These are phyloP conservation scores for Daphne laureola DNA, from an alignment of 441 rosid species.

Conservation along the genomic window DNA sequence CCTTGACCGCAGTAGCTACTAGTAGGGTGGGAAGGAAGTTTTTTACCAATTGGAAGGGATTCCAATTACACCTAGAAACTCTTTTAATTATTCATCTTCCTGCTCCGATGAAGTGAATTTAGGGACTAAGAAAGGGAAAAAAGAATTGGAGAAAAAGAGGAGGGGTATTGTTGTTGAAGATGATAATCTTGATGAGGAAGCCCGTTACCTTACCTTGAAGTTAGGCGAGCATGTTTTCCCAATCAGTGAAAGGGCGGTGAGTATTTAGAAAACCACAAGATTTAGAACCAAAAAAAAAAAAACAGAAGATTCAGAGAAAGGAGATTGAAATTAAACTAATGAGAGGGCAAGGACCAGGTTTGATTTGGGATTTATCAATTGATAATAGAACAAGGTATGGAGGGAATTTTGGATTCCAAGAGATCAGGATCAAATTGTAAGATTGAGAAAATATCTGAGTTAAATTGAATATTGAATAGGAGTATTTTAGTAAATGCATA, in stretches of 20 bases:
- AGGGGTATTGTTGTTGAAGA: constrained; percentile 58
- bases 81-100: constrained; percentile 67
- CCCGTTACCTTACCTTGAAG: constrained; percentile 52
- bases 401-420: too few relatives aligned
- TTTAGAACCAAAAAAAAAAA: too few relatives aligned
- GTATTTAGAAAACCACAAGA: too few relatives aligned
- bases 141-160: constrained; percentile 70
- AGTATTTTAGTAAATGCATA: too few relatives aligned
- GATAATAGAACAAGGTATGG: too few relatives aligned
- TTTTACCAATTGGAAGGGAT: constrained; percentile 44
- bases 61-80: constrained; percentile 31
- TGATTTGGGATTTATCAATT: too few relatives aligned
- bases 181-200: constrained; percentile 34
- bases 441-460: too few relatives aligned
- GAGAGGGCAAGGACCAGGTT: too few relatives aligned
- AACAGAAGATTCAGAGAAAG: too few relatives aligned
- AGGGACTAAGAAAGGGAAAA: constrained; percentile 37
- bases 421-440: too few relatives aligned
- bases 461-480: too few relatives aligned
- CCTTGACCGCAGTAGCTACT: constrained; percentile 39
- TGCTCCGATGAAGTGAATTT: constrained; percentile 77
- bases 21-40: constrained; percentile 36
- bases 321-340: too few relatives aligned
- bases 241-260: constrained; percentile 28
- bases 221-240: constrained; percentile 56